These are phyloP conservation scores for Pugionium dolabratum DNA, from an alignment of 345 rosid genomes.

Conservation along the genomic window DNA sequence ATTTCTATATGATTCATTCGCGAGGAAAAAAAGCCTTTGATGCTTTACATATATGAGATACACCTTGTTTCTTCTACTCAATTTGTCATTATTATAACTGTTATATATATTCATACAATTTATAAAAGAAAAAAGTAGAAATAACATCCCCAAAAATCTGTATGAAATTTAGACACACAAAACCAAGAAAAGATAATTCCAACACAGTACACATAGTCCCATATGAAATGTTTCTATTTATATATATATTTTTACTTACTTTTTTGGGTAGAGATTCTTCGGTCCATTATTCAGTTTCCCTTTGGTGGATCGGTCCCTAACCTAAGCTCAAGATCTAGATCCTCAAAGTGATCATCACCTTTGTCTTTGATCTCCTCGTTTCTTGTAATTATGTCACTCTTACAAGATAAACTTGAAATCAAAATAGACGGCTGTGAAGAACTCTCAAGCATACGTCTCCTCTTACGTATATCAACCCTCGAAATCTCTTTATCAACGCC, in stretches of 20 bases:
- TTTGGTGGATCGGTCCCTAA: constrained; percentile 63
- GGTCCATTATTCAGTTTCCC: constrained; percentile 46
- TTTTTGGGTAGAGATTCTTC: constrained; percentile 28
- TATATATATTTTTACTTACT: constrained; percentile 15
- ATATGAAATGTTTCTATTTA: constrained; percentile 14
- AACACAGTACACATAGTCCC: constrained; percentile 19
- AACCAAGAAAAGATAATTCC: constrained; percentile 26
- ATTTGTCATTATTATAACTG: background rate
- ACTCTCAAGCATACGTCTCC: constrained; percentile 48
- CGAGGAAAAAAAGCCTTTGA: background rate
- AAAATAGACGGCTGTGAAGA: constrained; percentile 50
- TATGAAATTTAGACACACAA: constrained; percentile 27
- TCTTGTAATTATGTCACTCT: constrained; percentile 37
- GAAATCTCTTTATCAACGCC: constrained; percentile 41
- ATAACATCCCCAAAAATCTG: constrained; percentile 1
- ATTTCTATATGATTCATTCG: constrained; percentile 8
- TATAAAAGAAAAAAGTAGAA: background rate
- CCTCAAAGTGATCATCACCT: constrained; percentile 51
- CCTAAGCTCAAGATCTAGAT: constrained; percentile 93
- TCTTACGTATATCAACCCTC: constrained; percentile 45
- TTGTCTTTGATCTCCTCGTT: constrained; percentile 47
- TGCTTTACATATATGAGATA: constrained; percentile 5
- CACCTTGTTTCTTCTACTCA: background rate
- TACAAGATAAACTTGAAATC: constrained; percentile 46
- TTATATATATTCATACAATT: constrained; percentile 6